Conservation (phyloP, 148 eudicot species). For the Pouteria glomerata region DNA sequence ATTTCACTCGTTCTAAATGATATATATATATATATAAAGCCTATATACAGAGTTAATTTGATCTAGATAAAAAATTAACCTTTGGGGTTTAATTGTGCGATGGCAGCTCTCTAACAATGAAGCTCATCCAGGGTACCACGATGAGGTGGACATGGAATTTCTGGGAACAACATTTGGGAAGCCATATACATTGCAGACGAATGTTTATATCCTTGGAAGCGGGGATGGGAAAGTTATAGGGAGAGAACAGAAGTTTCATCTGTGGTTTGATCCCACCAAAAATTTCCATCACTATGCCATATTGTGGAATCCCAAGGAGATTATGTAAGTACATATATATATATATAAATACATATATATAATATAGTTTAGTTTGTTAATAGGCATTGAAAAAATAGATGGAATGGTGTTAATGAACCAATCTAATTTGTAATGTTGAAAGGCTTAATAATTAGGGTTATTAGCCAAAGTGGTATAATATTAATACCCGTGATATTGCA, state of each 20-base stretch:
- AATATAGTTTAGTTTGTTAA: too few species aligned
- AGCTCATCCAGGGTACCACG: constrained; percentile 91
- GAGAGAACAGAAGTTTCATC: constrained; percentile 87
- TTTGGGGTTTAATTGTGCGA: neutral
- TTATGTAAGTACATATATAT: constrained; percentile 90
- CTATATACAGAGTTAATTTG: neutral
- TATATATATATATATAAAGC: neutral
- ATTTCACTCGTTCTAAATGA: neutral
- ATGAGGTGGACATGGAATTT: constrained; percentile 93
- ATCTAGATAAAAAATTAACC: neutral
- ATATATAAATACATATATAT: too few species aligned
- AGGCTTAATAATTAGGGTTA: too few species aligned
- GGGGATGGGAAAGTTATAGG: constrained; percentile 91
- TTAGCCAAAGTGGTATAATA: too few species aligned
- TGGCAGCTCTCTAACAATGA: constrained; percentile 81
- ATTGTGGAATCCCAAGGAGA: constrained; percentile 72
- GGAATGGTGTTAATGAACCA: too few species aligned
- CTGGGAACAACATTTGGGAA: constrained; percentile 88
- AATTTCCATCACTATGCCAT: constrained; percentile 89
- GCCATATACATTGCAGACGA: constrained; percentile 86
- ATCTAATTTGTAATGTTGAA: too few species aligned
- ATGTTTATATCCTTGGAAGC: constrained; percentile 84
- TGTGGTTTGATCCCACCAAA: constrained; percentile 93
- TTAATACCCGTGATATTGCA: too few species aligned
- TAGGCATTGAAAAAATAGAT: too few species aligned